Evolutionary conservation across 2,329 filamentous ascomycete genomes (phyloP).

Genomic region (Thermoascus crustaceus): DNA sequence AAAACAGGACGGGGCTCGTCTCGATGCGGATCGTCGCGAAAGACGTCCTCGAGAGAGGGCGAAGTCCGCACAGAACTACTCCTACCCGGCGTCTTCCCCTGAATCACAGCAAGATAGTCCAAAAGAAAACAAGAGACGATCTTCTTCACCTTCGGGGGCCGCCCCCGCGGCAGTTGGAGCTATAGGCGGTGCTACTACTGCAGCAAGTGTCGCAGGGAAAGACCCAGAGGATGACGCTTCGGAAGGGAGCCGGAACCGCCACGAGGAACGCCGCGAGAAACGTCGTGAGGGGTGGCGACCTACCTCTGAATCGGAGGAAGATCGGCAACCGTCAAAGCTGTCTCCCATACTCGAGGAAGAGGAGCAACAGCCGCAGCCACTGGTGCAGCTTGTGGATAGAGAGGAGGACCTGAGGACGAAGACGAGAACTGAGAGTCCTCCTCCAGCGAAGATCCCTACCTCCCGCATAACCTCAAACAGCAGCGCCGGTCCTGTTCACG

Average conservation of each 20-base stretch:
- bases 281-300: constrained; percentile 33
- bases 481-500: constrained; percentile 28
- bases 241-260: constrained; percentile 25
- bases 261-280: constrained; percentile 29
- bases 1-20: constrained; percentile 17
- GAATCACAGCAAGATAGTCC: constrained; percentile 4
- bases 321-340: constrained; percentile 18
- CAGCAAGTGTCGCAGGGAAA: constrained; percentile 32
- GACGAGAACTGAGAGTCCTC: constrained; percentile 10
- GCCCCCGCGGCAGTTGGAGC: constrained; percentile 42
- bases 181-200: constrained; percentile 41
- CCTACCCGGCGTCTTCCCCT: constrained; percentile 6
- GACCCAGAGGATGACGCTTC: constrained; percentile 20
- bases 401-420: constrained; percentile 13
- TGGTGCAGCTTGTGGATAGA: too few relatives aligned
- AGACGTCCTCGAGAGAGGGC: constrained; percentile 15
- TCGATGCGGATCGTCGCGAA: constrained; percentile 14
- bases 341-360: constrained; percentile 16
- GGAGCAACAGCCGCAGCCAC: constrained; percentile 6
- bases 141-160: constrained; percentile 21
- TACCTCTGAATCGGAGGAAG: constrained; percentile 15
- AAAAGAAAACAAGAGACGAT: constrained; percentile 21
- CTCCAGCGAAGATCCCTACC: constrained; percentile 20
- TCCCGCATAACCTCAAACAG: constrained; percentile 22
- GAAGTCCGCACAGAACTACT: constrained; percentile 9